A percentile compares a stretch with the other conserved stretches of the same genome.
phyloP scores from a whole-genome alignment of 306 rosid genomes.

The Quercus glauca region DNA sequence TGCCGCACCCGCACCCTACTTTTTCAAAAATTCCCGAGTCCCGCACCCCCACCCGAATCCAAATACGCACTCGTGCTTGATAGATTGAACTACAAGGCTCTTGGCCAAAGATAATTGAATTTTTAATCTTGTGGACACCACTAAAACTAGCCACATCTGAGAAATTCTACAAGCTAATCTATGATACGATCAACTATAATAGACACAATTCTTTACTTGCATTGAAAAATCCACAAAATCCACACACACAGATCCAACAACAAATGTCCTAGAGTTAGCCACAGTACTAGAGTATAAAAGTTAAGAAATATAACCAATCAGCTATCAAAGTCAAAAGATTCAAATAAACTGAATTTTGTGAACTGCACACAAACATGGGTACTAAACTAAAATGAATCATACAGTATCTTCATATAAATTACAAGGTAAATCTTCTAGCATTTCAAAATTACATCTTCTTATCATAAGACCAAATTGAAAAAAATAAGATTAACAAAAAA shows the following conservation, averaged over 20 bases:
- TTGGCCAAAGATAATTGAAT: too few species aligned
- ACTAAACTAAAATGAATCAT: not conserved
- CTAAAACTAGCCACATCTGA: not conserved
- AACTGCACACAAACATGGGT: not conserved
- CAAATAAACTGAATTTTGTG: not conserved
- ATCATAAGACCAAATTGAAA: not conserved
- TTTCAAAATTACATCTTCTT: not conserved
- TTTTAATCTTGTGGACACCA: too few species aligned
- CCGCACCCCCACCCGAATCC: rapidly evolving
- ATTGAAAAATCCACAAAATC: not conserved
- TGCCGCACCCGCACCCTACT: too few species aligned
- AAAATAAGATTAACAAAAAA: not conserved
- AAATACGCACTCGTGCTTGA: rapidly evolving
- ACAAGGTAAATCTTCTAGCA: not conserved
- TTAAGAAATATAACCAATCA: not conserved
- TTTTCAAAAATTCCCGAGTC: too few species aligned
- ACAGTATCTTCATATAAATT: not conserved
- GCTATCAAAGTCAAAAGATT: not conserved
- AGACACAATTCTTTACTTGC: not conserved
- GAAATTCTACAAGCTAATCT: not conserved
- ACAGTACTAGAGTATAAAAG: not conserved
- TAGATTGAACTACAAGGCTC: too few species aligned
- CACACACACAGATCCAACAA: not conserved
- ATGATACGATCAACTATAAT: not conserved
- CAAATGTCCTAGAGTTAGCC: not conserved